Base-by-base conservation (phyloP, 2,329 filamentous ascomycete genomes). In the Corynespora cassiicola region DNA sequence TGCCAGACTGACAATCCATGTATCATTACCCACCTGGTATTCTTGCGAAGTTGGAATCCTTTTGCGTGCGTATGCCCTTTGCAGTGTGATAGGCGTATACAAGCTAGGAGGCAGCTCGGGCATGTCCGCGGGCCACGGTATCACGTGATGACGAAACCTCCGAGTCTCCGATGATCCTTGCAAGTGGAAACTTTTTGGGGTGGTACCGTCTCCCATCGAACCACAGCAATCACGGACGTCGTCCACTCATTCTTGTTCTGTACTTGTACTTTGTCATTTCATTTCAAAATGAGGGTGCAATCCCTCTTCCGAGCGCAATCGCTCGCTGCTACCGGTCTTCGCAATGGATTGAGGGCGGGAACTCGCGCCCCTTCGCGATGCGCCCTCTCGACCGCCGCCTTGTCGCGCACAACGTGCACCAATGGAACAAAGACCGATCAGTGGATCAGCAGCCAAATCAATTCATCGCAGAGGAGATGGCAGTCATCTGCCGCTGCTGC, bases 401-500 rank as follows among this genome's bases (percentile, higher is more conserved):
- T 53, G 21, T 52, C 52, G 33, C 58, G 63, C 36, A 53, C 53
- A 22, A 48, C 50, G 19, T 58, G 54, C 29, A 56, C 50, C 31
- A 59, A 55, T 47, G 62, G 63, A 12, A 40, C 52, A 6, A 59
- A 56, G 42, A 63, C 56, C 2, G 54, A 55, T 28, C 50, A 52
- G 46, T 64, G 60, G 57, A 57, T 64, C 25, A 49, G 42, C 16
- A 58, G 31, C 9, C 52, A 60, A 32, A 45, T 30, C n/a, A 39
- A 21, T n/a, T 25, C 40, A 19, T 43, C 36, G 27, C 65, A 66
- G 48, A 53, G 55, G 39, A 62, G 66, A 45, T 68, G 60, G 63
- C 62, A 67, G 42, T n/a, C n/a, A n/a, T 65, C 63, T 43, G 52
- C 54, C 15, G 66, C 65, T 20, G 65, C 66, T 18, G 54, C 62